Conservation (phyloP, 371 early-diverging fungal species). For the Mucor sp. region DNA sequence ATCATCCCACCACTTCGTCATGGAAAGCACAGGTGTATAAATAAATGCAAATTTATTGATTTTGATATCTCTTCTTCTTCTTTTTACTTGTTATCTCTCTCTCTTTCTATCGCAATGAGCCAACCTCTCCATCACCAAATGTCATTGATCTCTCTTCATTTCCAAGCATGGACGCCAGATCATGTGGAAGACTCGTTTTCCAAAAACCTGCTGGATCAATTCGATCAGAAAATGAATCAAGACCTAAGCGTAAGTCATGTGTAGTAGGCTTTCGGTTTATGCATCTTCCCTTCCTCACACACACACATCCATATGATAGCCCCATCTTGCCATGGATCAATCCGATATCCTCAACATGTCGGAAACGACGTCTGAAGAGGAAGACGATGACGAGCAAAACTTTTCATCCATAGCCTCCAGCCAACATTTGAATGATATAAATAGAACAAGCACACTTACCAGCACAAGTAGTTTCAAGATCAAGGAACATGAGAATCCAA, state of each 20-base stretch:
- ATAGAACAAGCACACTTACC: background rate
- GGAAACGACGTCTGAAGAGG: background rate
- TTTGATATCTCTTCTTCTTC: background rate
- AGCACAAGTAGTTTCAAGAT: background rate
- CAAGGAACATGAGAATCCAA: constrained; percentile 10
- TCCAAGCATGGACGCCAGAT: background rate
- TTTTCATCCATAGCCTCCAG: background rate
- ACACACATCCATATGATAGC: background rate
- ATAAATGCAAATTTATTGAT: background rate
- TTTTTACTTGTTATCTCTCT: no score
- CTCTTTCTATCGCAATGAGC: background rate
- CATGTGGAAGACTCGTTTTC: background rate
- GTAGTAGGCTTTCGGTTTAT: no score
- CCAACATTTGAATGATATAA: background rate
- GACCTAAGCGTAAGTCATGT: background rate
- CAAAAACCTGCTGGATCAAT: background rate
- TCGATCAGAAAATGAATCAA: background rate
- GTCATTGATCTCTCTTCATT: background rate
- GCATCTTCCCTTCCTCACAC: no score
- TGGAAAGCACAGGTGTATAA: background rate
- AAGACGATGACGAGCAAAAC: background rate
- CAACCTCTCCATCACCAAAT: background rate
- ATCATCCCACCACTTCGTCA: background rate
- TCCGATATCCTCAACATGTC: background rate
- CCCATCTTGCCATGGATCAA: background rate